A percentile compares a stretch with the other conserved stretches of the same genome.
Evolutionary conservation across 2,329 filamentous ascomycete species (phyloP).

Genomic region (Claviceps fusiformis): DNA sequence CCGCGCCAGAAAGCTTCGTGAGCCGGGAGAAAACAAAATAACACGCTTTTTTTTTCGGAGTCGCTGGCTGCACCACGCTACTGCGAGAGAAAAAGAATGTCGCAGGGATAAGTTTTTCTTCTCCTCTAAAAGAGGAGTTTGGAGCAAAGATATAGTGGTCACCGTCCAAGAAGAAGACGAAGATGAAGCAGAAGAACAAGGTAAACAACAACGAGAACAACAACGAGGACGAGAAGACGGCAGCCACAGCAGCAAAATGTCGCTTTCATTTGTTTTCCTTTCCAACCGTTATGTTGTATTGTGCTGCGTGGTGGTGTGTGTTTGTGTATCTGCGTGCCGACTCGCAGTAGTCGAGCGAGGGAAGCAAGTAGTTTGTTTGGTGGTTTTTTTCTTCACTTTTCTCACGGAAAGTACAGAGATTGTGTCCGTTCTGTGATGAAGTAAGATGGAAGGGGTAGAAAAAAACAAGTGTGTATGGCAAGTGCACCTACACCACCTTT

Average conservation of each 20-base stretch:
- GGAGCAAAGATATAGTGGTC: neutral
- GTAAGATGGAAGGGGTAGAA: neutral
- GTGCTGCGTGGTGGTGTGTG: neutral
- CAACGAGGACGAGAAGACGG: no score
- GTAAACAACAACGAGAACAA: no score
- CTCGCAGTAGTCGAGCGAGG: neutral
- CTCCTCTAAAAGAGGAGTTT: neutral
- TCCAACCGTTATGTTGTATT: no score
- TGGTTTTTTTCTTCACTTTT: neutral
- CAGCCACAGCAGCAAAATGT: neutral
- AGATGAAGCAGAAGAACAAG: neutral
- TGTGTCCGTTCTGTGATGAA: neutral
- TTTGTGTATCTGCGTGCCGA: neutral
- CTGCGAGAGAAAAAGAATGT: neutral
- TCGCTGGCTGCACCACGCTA: neutral
- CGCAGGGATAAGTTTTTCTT: neutral
- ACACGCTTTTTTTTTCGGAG: neutral
- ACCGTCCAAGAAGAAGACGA: slow-evolving; percentile 3
- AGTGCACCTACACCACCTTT: neutral
- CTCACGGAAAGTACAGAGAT: neutral
- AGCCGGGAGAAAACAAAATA: neutral
- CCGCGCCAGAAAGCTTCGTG: no score
- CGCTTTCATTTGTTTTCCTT: neutral
- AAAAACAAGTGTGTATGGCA: neutral
- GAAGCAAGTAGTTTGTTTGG: neutral